Evolutionary conservation across 164 flowering plant species (phyloP), one percentile per base, ranked within the genome.

Genomic region (Sextonia rubra): DNA sequence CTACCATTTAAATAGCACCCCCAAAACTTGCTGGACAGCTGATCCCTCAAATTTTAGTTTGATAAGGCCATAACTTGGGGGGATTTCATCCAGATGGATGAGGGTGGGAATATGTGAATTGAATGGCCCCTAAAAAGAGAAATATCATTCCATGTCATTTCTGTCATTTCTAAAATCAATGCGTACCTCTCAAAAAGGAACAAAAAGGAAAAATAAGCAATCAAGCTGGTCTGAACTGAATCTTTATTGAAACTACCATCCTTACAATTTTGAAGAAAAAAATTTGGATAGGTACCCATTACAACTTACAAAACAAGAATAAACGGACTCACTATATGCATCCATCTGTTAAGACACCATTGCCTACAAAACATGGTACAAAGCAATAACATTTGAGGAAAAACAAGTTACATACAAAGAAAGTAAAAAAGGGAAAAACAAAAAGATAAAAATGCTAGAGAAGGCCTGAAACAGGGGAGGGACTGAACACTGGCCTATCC

Each of bases 391-490:
- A 26, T 23, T 0, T 23, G 18, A 20, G 14, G 8, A 14, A 64
- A 26, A 27, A 64, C 12, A 64, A 7, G 37, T 17, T 22, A 47
- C 48, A 30, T 26, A 37, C 14, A 9, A 71, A n/a, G n/a, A n/a
- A n/a, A n/a, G n/a, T n/a, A n/a, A n/a, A n/a, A n/a, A n/a, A n/a
- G n/a, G n/a, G n/a, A n/a, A 14, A 23, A 47, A 63, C 17, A 23
- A 29, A 30, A 12, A 20, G 25, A 12, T 15, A 52, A 22, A 26
- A 2, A 70, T 3, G 27, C 27, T 83, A 86, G 73, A 83, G 75
- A 68, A 85, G 85, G 76, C 83, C 93, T 76, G 83, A 79, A 69
- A 87, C 90, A 70, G 94, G 93, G 27, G 98, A 85, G 24, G 90
- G 68, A 72, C 83, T 88, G 72, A 91, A 90, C 8, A 91, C 82